Percentiles rank a stretch among this genome's conserved stretches.
These are phyloP conservation scores for Fusarium mexicanum DNA, from an alignment of 2,329 filamentous ascomycete genomes.

Conservation along the genomic window DNA sequence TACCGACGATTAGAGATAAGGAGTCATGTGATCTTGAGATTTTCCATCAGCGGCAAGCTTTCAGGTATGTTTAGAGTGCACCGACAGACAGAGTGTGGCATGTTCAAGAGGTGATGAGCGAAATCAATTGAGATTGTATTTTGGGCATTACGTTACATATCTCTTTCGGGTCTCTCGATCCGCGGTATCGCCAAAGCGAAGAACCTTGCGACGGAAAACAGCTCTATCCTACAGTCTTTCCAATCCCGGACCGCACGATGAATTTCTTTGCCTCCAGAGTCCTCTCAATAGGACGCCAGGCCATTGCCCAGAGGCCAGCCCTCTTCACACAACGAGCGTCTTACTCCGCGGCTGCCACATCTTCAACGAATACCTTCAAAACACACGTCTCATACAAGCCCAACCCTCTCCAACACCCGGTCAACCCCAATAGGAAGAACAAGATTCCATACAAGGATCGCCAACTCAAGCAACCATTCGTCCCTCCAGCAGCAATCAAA, in stretches of 20 bases:
- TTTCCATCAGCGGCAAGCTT: slow-evolving; percentile 42
- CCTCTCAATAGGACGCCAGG: slow-evolving; percentile 36
- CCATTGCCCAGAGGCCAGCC: slow-evolving; percentile 19
- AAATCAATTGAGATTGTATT: slow-evolving; percentile 18
- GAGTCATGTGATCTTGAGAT: slow-evolving; percentile 52
- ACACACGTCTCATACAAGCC: slow-evolving; percentile 36
- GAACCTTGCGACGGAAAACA: not conserved
- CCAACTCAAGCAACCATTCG: slow-evolving; percentile 39
- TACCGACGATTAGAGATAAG: slow-evolving; percentile 42
- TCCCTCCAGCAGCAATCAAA: slow-evolving; percentile 46
- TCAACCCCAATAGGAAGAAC: slow-evolving; percentile 40
- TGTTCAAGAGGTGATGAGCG: not conserved
- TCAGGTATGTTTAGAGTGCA: slow-evolving; percentile 24
- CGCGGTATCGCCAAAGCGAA: not conserved
- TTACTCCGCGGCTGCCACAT: slow-evolving; percentile 27
- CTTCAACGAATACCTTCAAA: slow-evolving; percentile 37
- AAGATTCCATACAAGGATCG: slow-evolving; percentile 42
- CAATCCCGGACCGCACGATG: slow-evolving; percentile 37
- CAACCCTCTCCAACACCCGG: slow-evolving; percentile 28
- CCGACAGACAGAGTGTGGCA: slow-evolving; percentile 18
- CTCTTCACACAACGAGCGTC: slow-evolving; percentile 20
- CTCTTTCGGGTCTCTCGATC: not conserved
- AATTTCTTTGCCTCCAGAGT: slow-evolving; percentile 38
- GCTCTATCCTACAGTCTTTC: not conserved
- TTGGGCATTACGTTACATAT: not conserved